Base-by-base conservation (phyloP, 2,329 filamentous ascomycete species). In the Emmonsia crescens region DNA sequence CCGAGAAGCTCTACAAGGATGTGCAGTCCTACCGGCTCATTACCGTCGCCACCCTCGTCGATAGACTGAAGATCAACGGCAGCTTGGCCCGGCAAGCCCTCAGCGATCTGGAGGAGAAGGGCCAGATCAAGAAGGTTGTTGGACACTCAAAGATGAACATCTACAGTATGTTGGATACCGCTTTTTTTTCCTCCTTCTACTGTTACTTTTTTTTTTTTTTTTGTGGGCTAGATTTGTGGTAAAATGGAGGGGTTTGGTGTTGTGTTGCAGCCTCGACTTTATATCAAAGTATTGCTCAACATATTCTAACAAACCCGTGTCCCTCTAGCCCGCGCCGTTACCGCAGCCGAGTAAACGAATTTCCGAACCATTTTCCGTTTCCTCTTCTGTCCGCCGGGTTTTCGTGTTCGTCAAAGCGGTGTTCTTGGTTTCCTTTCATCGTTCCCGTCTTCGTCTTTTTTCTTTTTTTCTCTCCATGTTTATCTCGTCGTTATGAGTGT, bases 41-140 rank as follows among this genome's bases (percentile, higher is more conserved):
- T 83, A 97, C 94, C 77, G 89, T 97, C 75, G 92, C 94, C 75
- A 93, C 91, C 74, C 91, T 99, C 76, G 94, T 99, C 86, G 94
- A 99, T 83, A 88, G 94, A 81, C 87, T 99, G 81, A 99, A 99
- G 91, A 95, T 99, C 85, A 99, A 99, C 85, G 95, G 94, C 77
- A 96, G 91, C 73, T 84, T 99, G 76, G 94, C 94, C 71, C 88
- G 94, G 76, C 83, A 85, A 82, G 93, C 90, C 80, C 83, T 97
- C 71, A 83, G 83, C 77, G 93, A 97, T 77, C 85, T 97, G 73
- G 93, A 97, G 88, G 91, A 95, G 85, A 94, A 92, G 86, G 94
- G 93, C 74, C 85, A 91, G 80, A 99, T 99, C 84, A 96, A 94
- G 88, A 93, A 95, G 81, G 85, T 99, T 74, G 91, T 97, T 70